Percentiles rank a stretch among this genome's conserved stretches.
Evolutionary conservation across 208 protist species (phyloP).

Genomic region (Crithidia expoeki): DNA sequence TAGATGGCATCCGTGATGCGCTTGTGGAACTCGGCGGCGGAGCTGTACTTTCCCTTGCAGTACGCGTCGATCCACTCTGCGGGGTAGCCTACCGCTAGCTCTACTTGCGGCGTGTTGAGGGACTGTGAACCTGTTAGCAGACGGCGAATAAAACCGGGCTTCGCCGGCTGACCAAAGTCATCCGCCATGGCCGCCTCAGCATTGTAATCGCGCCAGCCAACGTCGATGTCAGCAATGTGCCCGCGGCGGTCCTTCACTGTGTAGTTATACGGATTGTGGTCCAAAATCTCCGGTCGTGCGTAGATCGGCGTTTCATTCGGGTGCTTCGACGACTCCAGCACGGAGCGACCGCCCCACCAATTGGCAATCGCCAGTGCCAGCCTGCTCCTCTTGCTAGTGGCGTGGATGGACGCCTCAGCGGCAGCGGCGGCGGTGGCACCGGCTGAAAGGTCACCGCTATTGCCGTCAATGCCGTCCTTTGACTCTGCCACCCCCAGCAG

Average conservation of each 20-base stretch:
- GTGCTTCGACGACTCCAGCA: slow-evolving; percentile 23
- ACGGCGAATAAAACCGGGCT: slow-evolving; percentile 32
- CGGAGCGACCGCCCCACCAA: slow-evolving; percentile 30
- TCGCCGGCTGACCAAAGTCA: slow-evolving; percentile 38
- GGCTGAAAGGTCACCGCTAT: neutral
- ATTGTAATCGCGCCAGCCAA: slow-evolving; percentile 81
- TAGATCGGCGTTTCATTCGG: slow-evolving; percentile 34
- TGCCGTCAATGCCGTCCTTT: neutral
- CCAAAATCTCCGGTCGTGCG: slow-evolving; percentile 42
- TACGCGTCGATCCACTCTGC: slow-evolving; percentile 83
- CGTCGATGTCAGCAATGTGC: slow-evolving; percentile 66
- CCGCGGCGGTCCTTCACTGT: slow-evolving; percentile 44
- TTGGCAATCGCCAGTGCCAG: slow-evolving; percentile 12
- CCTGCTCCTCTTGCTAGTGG: neutral
- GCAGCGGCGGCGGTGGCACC: slow-evolving; percentile 14
- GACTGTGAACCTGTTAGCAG: slow-evolving; percentile 26
- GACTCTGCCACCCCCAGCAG: slow-evolving; percentile 1
- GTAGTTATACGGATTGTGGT: slow-evolving; percentile 67
- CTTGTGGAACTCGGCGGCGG: slow-evolving; percentile 68
- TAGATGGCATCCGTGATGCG: slow-evolving; percentile 65
- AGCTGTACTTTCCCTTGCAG: slow-evolving; percentile 56
- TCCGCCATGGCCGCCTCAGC: slow-evolving; percentile 38
- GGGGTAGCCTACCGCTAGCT: slow-evolving; percentile 84
- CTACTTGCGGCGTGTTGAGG: slow-evolving; percentile 58
- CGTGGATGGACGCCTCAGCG: neutral